Evolutionary conservation across 371 early-diverging fungal genomes (phyloP).

Genomic region (Rhizomucor pusillus): DNA sequence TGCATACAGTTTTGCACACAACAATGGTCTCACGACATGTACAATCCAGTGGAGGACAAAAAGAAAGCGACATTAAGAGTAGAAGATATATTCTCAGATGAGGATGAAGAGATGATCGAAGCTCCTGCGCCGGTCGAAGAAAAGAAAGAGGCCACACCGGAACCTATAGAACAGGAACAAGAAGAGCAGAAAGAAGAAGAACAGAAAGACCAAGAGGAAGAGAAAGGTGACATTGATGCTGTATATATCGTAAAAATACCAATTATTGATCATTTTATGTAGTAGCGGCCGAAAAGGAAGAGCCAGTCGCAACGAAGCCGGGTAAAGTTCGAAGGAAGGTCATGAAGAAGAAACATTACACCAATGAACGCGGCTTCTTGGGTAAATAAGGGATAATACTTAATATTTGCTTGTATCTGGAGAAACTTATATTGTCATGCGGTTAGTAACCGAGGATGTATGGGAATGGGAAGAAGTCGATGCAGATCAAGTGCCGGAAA

Average conservation of each 20-base stretch:
- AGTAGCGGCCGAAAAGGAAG: background rate
- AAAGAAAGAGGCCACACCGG: background rate
- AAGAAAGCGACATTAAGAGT: background rate
- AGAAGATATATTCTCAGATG: slow-evolving; percentile 1
- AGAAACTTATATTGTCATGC: background rate
- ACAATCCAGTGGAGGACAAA: background rate
- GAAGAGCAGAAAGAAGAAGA: background rate
- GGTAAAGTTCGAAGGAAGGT: background rate
- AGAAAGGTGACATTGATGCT: background rate
- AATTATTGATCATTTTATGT: too few relatives aligned
- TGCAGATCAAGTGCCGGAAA: slow-evolving; percentile 1
- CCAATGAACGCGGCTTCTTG: background rate
- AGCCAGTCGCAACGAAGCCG: background rate
- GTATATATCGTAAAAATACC: background rate
- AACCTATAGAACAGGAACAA: background rate
- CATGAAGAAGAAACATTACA: slow-evolving; percentile 1
- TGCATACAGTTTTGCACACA: too few relatives aligned
- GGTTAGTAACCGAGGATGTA: slow-evolving; percentile 12
- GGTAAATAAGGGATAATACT: background rate
- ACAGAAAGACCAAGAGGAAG: background rate
- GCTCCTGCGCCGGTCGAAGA: background rate
- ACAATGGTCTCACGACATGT: too few relatives aligned
- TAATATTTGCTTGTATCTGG: background rate
- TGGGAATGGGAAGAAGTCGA: slow-evolving; percentile 16
- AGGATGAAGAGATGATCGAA: background rate